Evolutionary conservation across 257 asterid genomes (phyloP), one percentile per base, ranked within the genome.

Genomic region (Solanum boliviense): DNA sequence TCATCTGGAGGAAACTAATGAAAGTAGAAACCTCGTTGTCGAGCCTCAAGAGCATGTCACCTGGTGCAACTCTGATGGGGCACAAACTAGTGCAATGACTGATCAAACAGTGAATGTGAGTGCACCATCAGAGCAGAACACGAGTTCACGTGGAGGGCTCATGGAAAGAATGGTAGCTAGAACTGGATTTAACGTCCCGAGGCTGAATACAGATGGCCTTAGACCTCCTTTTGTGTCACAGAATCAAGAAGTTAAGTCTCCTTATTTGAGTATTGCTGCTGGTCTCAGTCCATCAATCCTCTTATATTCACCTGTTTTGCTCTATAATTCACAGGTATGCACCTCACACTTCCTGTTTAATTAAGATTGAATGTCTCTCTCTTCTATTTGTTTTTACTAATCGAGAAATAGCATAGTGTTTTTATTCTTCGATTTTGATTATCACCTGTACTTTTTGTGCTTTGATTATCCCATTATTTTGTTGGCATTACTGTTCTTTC

Each of bases 231-330:
- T 89, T 79, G 88, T 91, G 48, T 92, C 94, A 46, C 91, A 89
- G 87, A 92, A 88, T 67, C 91, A 91, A 60, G 95, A 91, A 62
- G 91, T 90, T 52, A 91, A 52, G 81, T 95, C 96, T 72, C 95
- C 96, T 62, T 95, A 91, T 91, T 85, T 95, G 89, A 93, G 94
- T 9, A 93, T 95, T 86, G 93, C 98, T 90, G 91, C 98, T 7
- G 98, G 98, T 89, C 93, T 95, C 87, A 96, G 98, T 91, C 98
- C 98, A 9, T 90, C 98, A n/a, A 88, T 91, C 62, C 93, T 95
- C 89, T 94, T 96, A 9, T 98, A 96, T 72, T 95, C 98, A 85
- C 98, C 98, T 7, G 94, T 93, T 68, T 92, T 95, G 86, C 88
- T 95, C 89, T 87, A 94, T 5, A 92, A 95, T 90, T 87, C 98